phyloP scores from a whole-genome alignment of 352 stramenopile species.

The Globisporangium nagaii region DNA sequence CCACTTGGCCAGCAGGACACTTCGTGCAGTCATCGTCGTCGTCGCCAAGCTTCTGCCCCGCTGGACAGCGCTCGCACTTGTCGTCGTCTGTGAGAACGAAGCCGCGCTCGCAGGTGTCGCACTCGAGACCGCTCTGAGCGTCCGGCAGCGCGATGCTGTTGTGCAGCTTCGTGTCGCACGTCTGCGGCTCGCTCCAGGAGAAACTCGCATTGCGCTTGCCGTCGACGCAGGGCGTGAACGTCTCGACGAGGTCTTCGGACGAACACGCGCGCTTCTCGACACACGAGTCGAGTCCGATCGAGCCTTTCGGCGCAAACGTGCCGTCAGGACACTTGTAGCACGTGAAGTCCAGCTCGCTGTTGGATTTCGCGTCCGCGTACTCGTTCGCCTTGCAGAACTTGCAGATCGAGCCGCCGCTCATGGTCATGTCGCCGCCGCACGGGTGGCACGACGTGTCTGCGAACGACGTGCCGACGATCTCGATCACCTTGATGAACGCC shows the following conservation, averaged over 20 bases:
- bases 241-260: slow-evolving; percentile 53
- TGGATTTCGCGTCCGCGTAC: slow-evolving; percentile 60
- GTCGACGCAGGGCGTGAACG: slow-evolving; percentile 47
- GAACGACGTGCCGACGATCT: slow-evolving; percentile 74
- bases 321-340: slow-evolving; percentile 64
- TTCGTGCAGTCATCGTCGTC: slow-evolving; percentile 17
- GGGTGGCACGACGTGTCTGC: slow-evolving; percentile 69
- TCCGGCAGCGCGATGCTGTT: slow-evolving; percentile 38
- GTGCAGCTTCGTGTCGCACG: slow-evolving; percentile 44
- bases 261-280: slow-evolving; percentile 57
- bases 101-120: slow-evolving; percentile 44
- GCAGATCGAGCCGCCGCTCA: slow-evolving; percentile 67
- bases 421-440: slow-evolving; percentile 75
- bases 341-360: slow-evolving; percentile 71
- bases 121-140: slow-evolving; percentile 30
- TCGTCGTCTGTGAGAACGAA: slow-evolving; percentile 34
- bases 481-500: slow-evolving; percentile 72
- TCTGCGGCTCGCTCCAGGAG: slow-evolving; percentile 60
- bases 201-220: slow-evolving; percentile 56
- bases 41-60: slow-evolving; percentile 30
- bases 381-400: slow-evolving; percentile 76
- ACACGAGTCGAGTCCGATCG: slow-evolving; percentile 63
- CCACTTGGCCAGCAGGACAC: slow-evolving; percentile 44
- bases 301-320: slow-evolving; percentile 64
- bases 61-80: slow-evolving; percentile 36